Conservation (phyloP, 176 grass and related monocot genomes). For the Rhynchospora tenuis region DNA sequence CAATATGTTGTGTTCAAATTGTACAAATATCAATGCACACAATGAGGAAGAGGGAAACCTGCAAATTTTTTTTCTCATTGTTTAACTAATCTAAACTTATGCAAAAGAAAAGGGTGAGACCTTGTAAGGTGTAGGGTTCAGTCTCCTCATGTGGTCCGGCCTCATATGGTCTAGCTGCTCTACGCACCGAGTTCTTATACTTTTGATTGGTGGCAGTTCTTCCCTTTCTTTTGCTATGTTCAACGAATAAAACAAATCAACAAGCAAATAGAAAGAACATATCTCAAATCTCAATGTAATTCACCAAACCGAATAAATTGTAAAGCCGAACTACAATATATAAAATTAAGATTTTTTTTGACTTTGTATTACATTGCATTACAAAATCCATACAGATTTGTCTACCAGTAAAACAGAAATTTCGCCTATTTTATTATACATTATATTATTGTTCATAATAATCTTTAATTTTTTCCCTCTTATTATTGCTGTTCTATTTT, state of each 20-base stretch:
- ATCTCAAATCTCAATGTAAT: background rate
- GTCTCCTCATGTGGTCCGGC: slow-evolving; percentile 76
- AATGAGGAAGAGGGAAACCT: background rate
- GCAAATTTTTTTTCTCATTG: background rate
- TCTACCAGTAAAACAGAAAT: background rate
- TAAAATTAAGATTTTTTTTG: background rate
- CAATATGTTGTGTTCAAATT: background rate
- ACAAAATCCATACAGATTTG: background rate
- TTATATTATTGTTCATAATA: background rate
- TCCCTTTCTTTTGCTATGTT: slow-evolving; percentile 46
- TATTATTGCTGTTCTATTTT: background rate
- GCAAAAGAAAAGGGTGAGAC: slow-evolving; percentile 15
- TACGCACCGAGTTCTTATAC: slow-evolving; percentile 53
- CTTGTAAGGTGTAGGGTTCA: slow-evolving; percentile 98
- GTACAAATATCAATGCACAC: background rate
- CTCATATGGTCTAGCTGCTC: slow-evolving; percentile 64
- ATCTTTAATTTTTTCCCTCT: background rate
- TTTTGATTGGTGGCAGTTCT: slow-evolving; percentile 56
- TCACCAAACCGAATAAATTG: too few species aligned
- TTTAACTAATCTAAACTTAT: background rate
- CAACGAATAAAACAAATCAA: slow-evolving; percentile 5
- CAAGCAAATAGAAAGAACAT: background rate
- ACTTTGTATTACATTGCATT: background rate
- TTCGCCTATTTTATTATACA: background rate
- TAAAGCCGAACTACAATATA: background rate